A percentile compares a stretch with the other conserved stretches of the same genome.
These are phyloP conservation scores for Paramecium bursaria DNA, from an alignment of 73 alveolate species.

Conservation along the genomic window DNA sequence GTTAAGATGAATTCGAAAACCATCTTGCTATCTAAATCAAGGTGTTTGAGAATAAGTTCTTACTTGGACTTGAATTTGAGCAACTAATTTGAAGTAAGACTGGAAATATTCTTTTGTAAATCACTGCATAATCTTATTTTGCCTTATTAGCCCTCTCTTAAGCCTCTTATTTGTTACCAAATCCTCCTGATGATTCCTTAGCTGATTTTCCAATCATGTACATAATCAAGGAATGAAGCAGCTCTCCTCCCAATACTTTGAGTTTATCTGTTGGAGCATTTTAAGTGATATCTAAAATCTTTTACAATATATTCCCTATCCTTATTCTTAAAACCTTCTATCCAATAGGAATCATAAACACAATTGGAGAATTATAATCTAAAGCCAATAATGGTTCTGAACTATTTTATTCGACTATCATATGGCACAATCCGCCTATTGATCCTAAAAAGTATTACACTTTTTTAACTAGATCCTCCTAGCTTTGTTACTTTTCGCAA, in stretches of 20 bases:
- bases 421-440: constrained; percentile 64
- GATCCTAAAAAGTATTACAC: constrained; percentile 58
- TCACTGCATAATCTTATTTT: constrained; percentile 83
- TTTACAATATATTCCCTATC: constrained; percentile 77
- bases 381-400: constrained; percentile 74
- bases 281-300: constrained; percentile 87
- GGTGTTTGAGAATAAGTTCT: constrained; percentile 7
- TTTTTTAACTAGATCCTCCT: constrained; percentile 42
- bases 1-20: constrained; percentile 92
- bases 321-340: constrained; percentile 80
- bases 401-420: constrained; percentile 58
- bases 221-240: constrained; percentile 89
- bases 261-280: constrained; percentile 87
- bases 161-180: constrained; percentile 56
- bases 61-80: constrained; percentile 67
- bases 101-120: constrained; percentile 81
- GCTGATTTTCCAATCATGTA: constrained; percentile 94
- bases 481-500: constrained; percentile 15
- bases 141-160: constrained; percentile 60
- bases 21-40: constrained; percentile 77
- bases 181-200: constrained; percentile 77
- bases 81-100: constrained; percentile 71
- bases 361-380: constrained; percentile 86
- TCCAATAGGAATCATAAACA: constrained; percentile 86
- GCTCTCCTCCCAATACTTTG: constrained; percentile 91